These are phyloP conservation scores for Podospora comata DNA, from an alignment of 495 filamentous ascomycete species.

Conservation along the genomic window DNA sequence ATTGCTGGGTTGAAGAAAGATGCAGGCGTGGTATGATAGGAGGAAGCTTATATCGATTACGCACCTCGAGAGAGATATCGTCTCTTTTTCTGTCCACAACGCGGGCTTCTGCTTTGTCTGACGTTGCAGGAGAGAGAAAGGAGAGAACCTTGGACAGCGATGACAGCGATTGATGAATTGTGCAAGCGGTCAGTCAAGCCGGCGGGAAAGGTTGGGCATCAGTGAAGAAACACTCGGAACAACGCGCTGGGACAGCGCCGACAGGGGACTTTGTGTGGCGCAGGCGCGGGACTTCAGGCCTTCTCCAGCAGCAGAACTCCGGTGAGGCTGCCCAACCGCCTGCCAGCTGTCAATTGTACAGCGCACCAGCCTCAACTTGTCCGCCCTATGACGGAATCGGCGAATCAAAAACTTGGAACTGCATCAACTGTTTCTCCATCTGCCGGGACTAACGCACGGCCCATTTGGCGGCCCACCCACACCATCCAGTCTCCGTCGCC, in stretches of 20 bases:
- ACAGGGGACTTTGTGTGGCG: constrained; percentile 23
- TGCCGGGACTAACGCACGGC: constrained; percentile 17
- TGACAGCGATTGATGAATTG: constrained; percentile 26
- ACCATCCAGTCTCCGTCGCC: neutral
- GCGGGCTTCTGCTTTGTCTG: neutral
- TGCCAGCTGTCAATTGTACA: constrained; percentile 26
- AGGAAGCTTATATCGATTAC: constrained; percentile 1
- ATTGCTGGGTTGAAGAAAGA: constrained; percentile 14
- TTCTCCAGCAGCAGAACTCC: constrained; percentile 13
- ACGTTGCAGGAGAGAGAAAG: neutral
- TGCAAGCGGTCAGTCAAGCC: constrained; percentile 37
- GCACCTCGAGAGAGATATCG: constrained; percentile 2
- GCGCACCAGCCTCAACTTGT: constrained; percentile 32
- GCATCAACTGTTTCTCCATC: constrained; percentile 24
- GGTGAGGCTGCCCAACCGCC: constrained; percentile 28
- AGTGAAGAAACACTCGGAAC: constrained; percentile 18
- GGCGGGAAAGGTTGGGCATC: constrained; percentile 37
- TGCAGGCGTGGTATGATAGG: constrained; percentile 12
- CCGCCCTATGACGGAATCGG: constrained; percentile 28
- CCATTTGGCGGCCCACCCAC: constrained; percentile 3
- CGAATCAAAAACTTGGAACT: constrained; percentile 20
- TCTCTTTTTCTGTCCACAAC: neutral
- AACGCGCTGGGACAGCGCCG: constrained; percentile 18
- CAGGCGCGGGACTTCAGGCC: constrained; percentile 14
- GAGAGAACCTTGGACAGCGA: constrained; percentile 13